These are phyloP conservation scores for Vigna radiata DNA, from an alignment of 306 rosid genomes.

Conservation along the genomic window DNA sequence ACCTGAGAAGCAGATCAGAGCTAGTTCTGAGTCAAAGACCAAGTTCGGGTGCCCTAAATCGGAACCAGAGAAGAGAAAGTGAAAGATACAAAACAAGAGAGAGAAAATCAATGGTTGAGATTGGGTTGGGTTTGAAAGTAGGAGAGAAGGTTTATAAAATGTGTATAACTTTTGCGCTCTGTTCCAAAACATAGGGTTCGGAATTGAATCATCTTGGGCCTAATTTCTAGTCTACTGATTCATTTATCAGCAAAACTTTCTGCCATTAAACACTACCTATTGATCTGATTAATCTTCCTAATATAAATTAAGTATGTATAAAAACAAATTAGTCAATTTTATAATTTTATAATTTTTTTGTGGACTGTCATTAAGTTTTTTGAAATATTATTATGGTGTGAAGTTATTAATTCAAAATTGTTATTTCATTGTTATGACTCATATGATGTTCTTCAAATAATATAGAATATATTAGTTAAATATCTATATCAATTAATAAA, in stretches of 20 bases:
- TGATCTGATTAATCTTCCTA: not conserved
- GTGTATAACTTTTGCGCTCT: not conserved
- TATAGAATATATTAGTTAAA: no score
- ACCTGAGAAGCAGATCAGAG: conserved; percentile 58
- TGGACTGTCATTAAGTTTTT: no score
- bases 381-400: no score
- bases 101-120: not conserved
- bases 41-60: conserved; percentile 53
- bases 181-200: conserved; percentile 9
- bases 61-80: not conserved
- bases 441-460: no score
- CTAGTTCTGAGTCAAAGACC: conserved; percentile 52
- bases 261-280: not conserved
- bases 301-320: not conserved
- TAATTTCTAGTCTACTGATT: not conserved
- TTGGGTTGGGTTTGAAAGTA: conserved; percentile 28
- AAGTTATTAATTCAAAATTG: no score
- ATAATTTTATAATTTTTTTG: no score
- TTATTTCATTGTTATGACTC: no score
- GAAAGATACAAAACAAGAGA: not conserved
- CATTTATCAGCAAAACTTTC: not conserved
- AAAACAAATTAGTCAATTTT: no score
- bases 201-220: conserved; percentile 4
- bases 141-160: not conserved
- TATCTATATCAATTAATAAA: no score